phyloP scores from a whole-genome alignment of 2,329 filamentous ascomycete species.

The Trichocomaceae sp. region DNA sequence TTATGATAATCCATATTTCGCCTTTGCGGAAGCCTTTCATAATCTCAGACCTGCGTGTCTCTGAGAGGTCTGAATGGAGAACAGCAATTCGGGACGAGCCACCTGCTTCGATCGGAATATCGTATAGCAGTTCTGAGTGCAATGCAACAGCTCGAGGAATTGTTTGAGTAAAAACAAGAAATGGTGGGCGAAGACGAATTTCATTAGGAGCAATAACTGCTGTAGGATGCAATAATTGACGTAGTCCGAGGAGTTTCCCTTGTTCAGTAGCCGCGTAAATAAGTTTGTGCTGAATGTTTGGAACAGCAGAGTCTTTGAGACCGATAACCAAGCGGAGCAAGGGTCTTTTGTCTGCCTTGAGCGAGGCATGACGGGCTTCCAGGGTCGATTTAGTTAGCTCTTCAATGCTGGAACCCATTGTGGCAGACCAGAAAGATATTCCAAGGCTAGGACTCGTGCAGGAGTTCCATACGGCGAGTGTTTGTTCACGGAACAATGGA shows the following conservation, averaged over 20 bases:
- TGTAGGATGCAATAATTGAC: constrained; percentile 77
- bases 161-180: constrained; percentile 93
- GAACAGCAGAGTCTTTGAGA: constrained; percentile 89
- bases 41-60: constrained; percentile 66
- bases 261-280: constrained; percentile 87
- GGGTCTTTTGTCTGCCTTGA: constrained; percentile 39
- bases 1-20: constrained; percentile 94
- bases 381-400: constrained; percentile 65
- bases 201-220: constrained; percentile 44
- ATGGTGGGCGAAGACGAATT: constrained; percentile 67
- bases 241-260: constrained; percentile 84
- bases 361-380: constrained; percentile 43
- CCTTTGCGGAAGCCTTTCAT: constrained; percentile 87
- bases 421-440: constrained; percentile 88
- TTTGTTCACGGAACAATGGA: constrained; percentile 82
- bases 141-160: constrained; percentile 84
- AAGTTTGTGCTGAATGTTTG: constrained; percentile 82
- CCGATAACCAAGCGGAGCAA: constrained; percentile 86
- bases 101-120: constrained; percentile 83
- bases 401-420: constrained; percentile 92
- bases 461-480: constrained; percentile 72
- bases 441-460: constrained; percentile 65
- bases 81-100: constrained; percentile 80
- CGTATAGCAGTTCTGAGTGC: constrained; percentile 84
- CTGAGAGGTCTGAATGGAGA: constrained; percentile 78